Base-by-base conservation (phyloP, 1,284 basidiomycete species). In the Malassezia globosa region DNA sequence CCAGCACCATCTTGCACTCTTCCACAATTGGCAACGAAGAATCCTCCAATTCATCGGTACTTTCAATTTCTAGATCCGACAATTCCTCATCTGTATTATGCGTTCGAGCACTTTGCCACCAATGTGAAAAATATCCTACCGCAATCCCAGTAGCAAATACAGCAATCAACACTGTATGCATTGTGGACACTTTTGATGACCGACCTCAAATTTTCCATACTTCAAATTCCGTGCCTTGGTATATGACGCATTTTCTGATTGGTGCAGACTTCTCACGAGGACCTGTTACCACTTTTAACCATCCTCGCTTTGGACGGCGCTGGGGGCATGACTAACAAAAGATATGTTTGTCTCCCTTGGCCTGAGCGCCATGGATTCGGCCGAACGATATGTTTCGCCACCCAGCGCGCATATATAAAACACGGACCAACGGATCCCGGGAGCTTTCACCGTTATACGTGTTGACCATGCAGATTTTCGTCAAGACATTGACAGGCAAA, bases 401-500 rank as follows among this genome's bases (percentile, higher is more conserved):
- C 10, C n/a, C n/a, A 40, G 19, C 39, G 14, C 19, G n/a, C 18
- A 19, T 2, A 16, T 16, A 10, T 27, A 23, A 13, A 26, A n/a
- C 14, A 13, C 39, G 25, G 6, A 19, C 14, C 39, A 29, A 14
- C 16, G 5, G n/a, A 23, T 7, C 11, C 24, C 19, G 39, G 39
- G 10, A 8, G 2, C 19, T 3, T 4, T 22, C n/a, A 7, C 8
- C 8, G 8, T 18, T 5, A 10, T 16, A 25, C 38, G 25, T 64
- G 66, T 24, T 56, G 66, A 6, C 66, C 60, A 67, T 70, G 67
- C 66, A 69, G 47, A 66, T 71, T 48, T 69, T 70, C 35, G 68
- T 71, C 53, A 71, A 71, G 64, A 68, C 85, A 80, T 85, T 96
- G 63, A 95, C 90, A 79, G 90, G 92, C 74, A 96, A 95, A 80